Base-by-base conservation (phyloP, 441 rosid genomes). In the Kokia cookei region DNA sequence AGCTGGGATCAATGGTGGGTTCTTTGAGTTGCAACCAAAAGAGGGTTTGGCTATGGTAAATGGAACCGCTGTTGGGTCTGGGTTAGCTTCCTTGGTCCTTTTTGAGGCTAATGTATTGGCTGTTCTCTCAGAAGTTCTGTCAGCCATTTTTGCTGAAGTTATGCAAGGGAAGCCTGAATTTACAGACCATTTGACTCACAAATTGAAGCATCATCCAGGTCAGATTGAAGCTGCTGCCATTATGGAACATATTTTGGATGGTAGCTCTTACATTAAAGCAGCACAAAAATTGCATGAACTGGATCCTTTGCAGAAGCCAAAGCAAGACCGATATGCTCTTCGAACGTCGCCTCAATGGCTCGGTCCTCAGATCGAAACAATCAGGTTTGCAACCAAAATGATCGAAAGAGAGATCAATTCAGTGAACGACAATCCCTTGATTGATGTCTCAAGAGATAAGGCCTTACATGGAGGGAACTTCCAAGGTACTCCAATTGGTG, bases 401-500 rank as follows among this genome's bases (percentile, higher is more conserved):
- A 86, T 84, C 22, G 87, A 86, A 73, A 74, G 87, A 15, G 89
- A 86, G 72, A 86, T 86, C 24, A 85, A 85, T 71, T 85, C 88
- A 0, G 86, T 85, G 35, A 85, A 89, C n/a, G 91, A 89, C 35
- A 89, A 84, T 42, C 89, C 89, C 1, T 70, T 84, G 78, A 87
- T 89, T 17, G 93, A 89, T 69, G 90, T 87, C 12, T 81, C 93
- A 6, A 74, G 87, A 69, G 80, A 75, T 68, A 80, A 80, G 75
- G 87, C 87, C 12, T 60, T 86, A 2, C 87, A 86, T 58, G 87
- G 90, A 13, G 90, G 90, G 14, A 86, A 86, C 59, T 84, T 84
- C 76, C 90, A 84, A 65, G 90, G 90, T 15, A 87, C 90, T 14
- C 90, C 90, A 15, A 84, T 87, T 45, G 90, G 90, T 45, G 88